Conservation (phyloP, 768 basidiomycete species). For the Lyophyllum atratum region DNA sequence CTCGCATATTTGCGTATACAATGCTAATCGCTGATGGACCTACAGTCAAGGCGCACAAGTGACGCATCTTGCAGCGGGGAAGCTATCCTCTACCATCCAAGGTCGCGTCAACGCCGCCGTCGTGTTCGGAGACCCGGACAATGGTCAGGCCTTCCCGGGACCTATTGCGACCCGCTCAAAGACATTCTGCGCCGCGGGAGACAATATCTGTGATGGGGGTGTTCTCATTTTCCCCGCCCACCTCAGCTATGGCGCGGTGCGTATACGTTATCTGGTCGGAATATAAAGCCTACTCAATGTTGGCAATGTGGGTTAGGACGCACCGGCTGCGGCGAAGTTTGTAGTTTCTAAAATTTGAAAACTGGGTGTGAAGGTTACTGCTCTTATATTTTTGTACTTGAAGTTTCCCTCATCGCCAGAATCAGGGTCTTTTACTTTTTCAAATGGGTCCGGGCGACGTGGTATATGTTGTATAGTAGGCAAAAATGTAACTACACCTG, state of each 20-base stretch:
- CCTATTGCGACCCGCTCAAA: conserved; percentile 5
- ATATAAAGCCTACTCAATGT: neutral
- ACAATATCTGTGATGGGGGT: neutral
- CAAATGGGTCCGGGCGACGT: no score
- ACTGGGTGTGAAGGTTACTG: neutral
- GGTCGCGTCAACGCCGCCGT: conserved; percentile 23
- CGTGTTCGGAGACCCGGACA: conserved; percentile 26
- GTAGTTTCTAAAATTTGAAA: neutral
- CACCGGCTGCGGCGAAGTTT: conserved; percentile 19
- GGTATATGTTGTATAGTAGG: no score
- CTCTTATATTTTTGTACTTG: no score
- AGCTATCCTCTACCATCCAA: conserved; percentile 28
- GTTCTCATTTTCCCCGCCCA: neutral
- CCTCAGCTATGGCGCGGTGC: neutral
- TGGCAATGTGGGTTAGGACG: conserved; percentile 22
- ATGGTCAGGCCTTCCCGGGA: conserved; percentile 20
- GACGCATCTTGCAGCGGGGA: conserved; percentile 36
- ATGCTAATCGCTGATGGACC: neutral
- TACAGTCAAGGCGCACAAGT: conserved; percentile 37
- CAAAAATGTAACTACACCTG: no score
- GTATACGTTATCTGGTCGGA: neutral
- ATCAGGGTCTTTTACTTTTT: no score
- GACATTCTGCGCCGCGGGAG: conserved; percentile 20
- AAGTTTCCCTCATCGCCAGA: no score
- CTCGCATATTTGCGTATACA: neutral